Percentiles rank a stretch among this genome's conserved stretches.
Conservation (phyloP, 331 rosid genomes). For the Cydonia oblonga region DNA sequence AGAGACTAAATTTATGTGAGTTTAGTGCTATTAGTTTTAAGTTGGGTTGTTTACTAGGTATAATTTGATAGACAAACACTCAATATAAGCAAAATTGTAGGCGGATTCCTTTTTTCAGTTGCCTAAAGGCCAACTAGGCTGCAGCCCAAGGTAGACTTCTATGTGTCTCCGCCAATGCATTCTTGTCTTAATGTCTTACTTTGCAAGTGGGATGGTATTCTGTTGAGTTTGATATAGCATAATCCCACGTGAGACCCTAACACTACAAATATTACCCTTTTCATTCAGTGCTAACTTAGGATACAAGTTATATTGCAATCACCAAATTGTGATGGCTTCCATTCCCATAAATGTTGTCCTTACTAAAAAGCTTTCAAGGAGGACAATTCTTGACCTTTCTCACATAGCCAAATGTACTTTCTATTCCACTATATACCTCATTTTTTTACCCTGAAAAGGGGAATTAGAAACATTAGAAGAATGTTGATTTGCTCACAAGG, state of each 20-base stretch:
- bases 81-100: not conserved
- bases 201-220: not conserved
- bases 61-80: not conserved
- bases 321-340: not conserved
- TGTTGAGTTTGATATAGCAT: not conserved
- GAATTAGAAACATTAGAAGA: not conserved
- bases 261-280: not conserved
- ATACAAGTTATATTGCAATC: not conserved
- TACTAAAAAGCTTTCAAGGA: not conserved
- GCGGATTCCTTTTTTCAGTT: not conserved
- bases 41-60: not conserved
- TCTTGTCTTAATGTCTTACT: not conserved
- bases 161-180: not conserved
- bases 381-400: not conserved
- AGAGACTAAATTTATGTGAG: no score
- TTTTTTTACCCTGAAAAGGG: not conserved
- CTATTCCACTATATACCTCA: not conserved
- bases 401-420: not conserved
- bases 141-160: not conserved
- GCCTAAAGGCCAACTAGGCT: not conserved
- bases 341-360: not conserved
- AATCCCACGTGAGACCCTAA: not conserved
- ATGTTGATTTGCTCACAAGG: not conserved
- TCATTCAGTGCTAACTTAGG: not conserved
- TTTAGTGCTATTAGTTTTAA: not conserved